Base-by-base conservation (phyloP, 441 rosid genomes). In the Populus hybrid region DNA sequence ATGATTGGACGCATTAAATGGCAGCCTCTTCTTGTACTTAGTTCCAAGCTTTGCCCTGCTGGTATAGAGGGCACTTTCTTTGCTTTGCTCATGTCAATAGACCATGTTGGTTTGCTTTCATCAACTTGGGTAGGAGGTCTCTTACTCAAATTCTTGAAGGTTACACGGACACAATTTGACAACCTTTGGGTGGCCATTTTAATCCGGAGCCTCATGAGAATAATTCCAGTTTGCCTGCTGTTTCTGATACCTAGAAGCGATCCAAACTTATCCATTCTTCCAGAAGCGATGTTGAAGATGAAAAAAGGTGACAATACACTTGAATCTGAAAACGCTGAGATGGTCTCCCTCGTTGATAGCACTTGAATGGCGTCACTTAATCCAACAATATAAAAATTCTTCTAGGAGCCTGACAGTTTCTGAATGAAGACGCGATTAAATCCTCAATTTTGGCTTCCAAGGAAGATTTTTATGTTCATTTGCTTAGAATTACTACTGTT, bases 41-140 rank as follows among this genome's bases (percentile, higher is more conserved):
- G 93, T 74, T 87, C 97, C 63, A 92, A 90, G 90, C 90, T 92
- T 64, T 90, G 91, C 72, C 97, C 95, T 69, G 72, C 91, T 11
- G 95, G 97, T 18, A 88, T 87, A 78, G 92, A 90, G 83, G 97
- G 91, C 69, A 90, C 95, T 14, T 92, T 92, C 85, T 92, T 88
- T 69, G 95, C 97, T 72, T 68, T 90, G 80, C 86, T 92, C 77
- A 91, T 90, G 92, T 92, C 95, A 63, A 89, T 89, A 32, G 95
- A 92, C 75, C 86, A 92, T 66, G 67, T 87, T n/a, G 97, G 95
- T 77, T 68, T 86, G 30, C 86, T 92, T 20, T n/a, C 90, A 35
- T 89, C 93, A 7, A 85, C 97, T 0, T 89, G 95, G 97, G 87
- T 84, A 1, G 92, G 93, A 81, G 93, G 93, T 36, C 72, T 92